Evolutionary conservation across 1,139 yeast species (phyloP).

Genomic region (Pichia sp.): DNA sequence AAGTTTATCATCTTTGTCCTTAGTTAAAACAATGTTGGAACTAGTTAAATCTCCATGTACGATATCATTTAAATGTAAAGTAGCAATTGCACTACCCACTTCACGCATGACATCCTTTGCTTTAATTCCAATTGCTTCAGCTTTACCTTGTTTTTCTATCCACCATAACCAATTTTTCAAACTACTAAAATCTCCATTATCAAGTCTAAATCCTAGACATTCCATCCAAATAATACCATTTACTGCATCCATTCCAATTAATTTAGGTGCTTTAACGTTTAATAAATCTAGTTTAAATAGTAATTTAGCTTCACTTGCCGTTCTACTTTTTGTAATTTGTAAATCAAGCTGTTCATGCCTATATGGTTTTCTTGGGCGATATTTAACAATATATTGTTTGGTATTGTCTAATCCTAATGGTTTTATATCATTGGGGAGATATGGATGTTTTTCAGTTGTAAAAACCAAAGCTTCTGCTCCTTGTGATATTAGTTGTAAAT

Average conservation of each 20-base stretch:
- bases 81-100: constrained; percentile 69
- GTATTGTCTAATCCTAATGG: constrained; percentile 26
- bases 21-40: constrained; percentile 67
- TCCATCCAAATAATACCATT: constrained; percentile 92
- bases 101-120: constrained; percentile 39
- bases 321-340: constrained; percentile 69
- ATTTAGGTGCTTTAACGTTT: constrained; percentile 60
- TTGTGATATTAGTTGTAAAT: constrained; percentile 60
- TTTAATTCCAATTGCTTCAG: constrained; percentile 32
- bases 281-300: constrained; percentile 52
- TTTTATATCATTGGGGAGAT: constrained; percentile 32
- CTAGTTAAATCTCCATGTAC: constrained; percentile 95
- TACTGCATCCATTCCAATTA: constrained; percentile 66
- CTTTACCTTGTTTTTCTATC: constrained; percentile 35
- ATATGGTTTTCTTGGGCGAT: constrained; percentile 82
- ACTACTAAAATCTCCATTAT: constrained; percentile 47
- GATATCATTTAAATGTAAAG: constrained; percentile 68
- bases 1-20: constrained; percentile 6
- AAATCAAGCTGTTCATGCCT: constrained; percentile 81
- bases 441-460: constrained; percentile 62
- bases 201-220: constrained; percentile 47
- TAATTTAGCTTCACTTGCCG: constrained; percentile 78
- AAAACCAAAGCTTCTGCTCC: constrained; percentile 96
- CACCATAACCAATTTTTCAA: constrained; percentile 71
- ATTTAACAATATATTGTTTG: constrained; percentile 60